Evolutionary conservation across 176 grass and related monocot species (phyloP).

Genomic region (Rhipidocladum racemiflorum): DNA sequence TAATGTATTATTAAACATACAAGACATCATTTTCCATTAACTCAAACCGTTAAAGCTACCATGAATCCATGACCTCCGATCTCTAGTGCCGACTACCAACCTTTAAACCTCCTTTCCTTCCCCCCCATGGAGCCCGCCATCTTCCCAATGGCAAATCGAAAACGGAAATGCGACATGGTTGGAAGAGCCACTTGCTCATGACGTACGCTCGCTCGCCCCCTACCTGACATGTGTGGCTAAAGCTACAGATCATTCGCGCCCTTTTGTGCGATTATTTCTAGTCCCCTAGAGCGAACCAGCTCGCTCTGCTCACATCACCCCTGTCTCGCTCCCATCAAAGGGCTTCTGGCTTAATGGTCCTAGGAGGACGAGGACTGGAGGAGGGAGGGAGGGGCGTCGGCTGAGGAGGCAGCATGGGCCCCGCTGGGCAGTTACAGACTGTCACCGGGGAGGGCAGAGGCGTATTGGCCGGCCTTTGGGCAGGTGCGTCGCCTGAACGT

Average conservation of each 20-base stretch:
- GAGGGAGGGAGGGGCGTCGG: background rate
- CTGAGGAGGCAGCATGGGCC: background rate
- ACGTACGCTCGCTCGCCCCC: background rate
- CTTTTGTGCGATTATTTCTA: background rate
- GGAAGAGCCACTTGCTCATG: conserved; percentile 4
- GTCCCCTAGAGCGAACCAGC: background rate
- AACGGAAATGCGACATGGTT: background rate
- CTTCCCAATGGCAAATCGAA: background rate
- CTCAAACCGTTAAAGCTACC: background rate
- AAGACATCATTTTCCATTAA: conserved; percentile 31
- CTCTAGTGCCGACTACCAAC: background rate
- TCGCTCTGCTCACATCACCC: conserved; percentile 11
- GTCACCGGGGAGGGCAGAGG: conserved; percentile 10
- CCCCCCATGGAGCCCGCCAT: background rate
- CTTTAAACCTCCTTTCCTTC: background rate
- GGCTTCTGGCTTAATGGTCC: background rate
- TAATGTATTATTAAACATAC: background rate
- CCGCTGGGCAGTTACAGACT: background rate
- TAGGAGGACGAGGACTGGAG: background rate
- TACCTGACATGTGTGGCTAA: conserved; percentile 12
- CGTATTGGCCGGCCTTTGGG: background rate
- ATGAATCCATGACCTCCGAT: background rate
- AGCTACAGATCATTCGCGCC: conserved; percentile 19
- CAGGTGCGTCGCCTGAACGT: background rate
- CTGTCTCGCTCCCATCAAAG: background rate